Percentiles rank a stretch among this genome's conserved stretches.
Evolutionary conservation across 176 grass and related monocot species (phyloP).

Genomic region (Themeda triandra): DNA sequence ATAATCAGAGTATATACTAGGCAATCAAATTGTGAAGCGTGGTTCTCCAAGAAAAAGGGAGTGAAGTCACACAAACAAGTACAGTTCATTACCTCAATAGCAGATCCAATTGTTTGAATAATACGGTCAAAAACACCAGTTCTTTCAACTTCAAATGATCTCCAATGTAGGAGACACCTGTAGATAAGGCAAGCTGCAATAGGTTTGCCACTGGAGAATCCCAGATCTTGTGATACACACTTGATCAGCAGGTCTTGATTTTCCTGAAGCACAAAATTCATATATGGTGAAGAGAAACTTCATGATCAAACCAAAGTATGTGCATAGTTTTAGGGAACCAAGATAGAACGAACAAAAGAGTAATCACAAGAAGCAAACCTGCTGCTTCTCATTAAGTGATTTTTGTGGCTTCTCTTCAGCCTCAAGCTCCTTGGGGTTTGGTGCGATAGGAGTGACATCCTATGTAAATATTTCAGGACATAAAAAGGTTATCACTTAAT

Average conservation of each 20-base stretch:
- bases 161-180: slow-evolving; percentile 96
- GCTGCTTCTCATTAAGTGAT: slow-evolving; percentile 97
- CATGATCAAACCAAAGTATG: slow-evolving; percentile 25
- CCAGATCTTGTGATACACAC: slow-evolving; percentile 94
- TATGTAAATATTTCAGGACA: slow-evolving; percentile 53
- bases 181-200: slow-evolving; percentile 97
- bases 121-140: slow-evolving; percentile 93
- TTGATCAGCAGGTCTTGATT: slow-evolving; percentile 94
- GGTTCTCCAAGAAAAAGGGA: neutral
- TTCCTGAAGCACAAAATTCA: slow-evolving; percentile 68
- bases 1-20: slow-evolving; percentile 16
- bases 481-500: neutral
- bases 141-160: slow-evolving; percentile 99
- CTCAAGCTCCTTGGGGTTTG: slow-evolving; percentile 70
- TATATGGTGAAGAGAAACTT: slow-evolving; percentile 30
- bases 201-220: slow-evolving; percentile 79
- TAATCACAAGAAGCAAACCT: slow-evolving; percentile 49
- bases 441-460: slow-evolving; percentile 58
- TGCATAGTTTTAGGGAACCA: neutral
- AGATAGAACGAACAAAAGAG: slow-evolving; percentile 24
- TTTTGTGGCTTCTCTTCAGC: slow-evolving; percentile 96
- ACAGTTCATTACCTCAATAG: slow-evolving; percentile 66
- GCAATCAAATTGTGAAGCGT: slow-evolving; percentile 4
- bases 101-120: slow-evolving; percentile 92
- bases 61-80: neutral